Percentiles rank a stretch among this genome's conserved stretches.
Evolutionary conservation across 495 filamentous ascomycete genomes (phyloP).

Genomic region (Talaromyces thailandensis): DNA sequence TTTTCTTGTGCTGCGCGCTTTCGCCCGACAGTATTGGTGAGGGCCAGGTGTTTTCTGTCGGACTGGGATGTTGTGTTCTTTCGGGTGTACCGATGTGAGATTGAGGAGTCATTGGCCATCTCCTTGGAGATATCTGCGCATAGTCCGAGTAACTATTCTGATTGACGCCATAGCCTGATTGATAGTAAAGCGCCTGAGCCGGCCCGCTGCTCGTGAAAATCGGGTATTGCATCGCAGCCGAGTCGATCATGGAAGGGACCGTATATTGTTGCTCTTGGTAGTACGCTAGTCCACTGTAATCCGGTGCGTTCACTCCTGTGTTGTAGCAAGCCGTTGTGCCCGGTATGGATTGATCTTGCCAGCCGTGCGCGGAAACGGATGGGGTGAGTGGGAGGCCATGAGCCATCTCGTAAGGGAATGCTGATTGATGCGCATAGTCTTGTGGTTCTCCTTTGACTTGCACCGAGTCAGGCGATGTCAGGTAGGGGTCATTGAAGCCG

Average conservation of each 20-base stretch:
- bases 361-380: constrained; percentile 10
- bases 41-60: background rate
- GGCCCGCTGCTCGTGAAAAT: background rate
- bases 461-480: background rate
- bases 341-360: constrained; percentile 13
- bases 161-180: background rate
- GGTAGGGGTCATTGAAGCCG: background rate
- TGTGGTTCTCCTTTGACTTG: constrained; percentile 6
- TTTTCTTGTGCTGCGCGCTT: background rate
- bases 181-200: background rate
- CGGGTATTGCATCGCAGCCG: background rate
- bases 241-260: background rate
- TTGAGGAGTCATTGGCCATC: constrained; percentile 5
- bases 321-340: constrained; percentile 2
- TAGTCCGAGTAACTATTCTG: background rate
- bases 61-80: constrained; percentile 1
- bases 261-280: constrained; percentile 5
- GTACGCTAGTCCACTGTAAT: background rate
- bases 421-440: constrained; percentile 7
- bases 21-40: background rate
- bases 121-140: background rate
- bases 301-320: background rate
- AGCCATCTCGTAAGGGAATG: constrained; percentile 26
- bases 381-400: constrained; percentile 11
- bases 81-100: background rate